Percentiles rank a stretch among this genome's conserved stretches.
Evolutionary conservation across 2,329 filamentous ascomycete genomes (phyloP).

Genomic region (Mycosphaerella arachidis): DNA sequence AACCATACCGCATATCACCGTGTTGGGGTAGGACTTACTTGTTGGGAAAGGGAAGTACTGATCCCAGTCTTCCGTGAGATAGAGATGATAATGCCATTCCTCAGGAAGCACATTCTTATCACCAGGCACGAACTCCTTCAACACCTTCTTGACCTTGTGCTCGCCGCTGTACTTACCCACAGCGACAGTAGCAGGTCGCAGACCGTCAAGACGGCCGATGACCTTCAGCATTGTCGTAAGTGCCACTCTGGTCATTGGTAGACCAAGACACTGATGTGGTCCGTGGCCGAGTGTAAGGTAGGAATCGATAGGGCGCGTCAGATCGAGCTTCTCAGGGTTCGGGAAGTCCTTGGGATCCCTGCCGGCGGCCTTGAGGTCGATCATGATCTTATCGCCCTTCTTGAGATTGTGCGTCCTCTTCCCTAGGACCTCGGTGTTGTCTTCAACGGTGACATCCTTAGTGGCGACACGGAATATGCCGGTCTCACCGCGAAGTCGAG

Average conservation of each 20-base stretch:
- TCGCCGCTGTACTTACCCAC: conserved; percentile 31
- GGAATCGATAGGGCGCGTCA: conserved; percentile 36
- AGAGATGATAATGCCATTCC: conserved; percentile 38
- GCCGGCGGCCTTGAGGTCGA: conserved; percentile 42
- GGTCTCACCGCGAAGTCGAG: conserved; percentile 40
- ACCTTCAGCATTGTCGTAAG: conserved; percentile 46
- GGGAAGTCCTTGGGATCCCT: conserved; percentile 40
- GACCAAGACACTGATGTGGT: conserved; percentile 41
- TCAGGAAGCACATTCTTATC: conserved; percentile 32
- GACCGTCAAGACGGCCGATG: conserved; percentile 37
- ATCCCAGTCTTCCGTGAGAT: conserved; percentile 47
- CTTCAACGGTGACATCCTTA: conserved; percentile 32
- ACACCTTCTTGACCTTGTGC: conserved; percentile 42
- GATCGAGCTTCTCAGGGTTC: conserved; percentile 38
- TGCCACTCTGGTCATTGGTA: conserved; percentile 40
- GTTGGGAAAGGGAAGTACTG: conserved; percentile 45
- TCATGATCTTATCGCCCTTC: conserved; percentile 38
- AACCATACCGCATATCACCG: not conserved
- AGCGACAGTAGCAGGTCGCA: conserved; percentile 37
- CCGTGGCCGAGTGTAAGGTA: conserved; percentile 45
- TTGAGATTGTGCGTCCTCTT: conserved; percentile 31
- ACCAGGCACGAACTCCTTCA: conserved; percentile 32
- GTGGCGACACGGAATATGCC: conserved; percentile 38
- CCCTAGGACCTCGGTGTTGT: conserved; percentile 25
- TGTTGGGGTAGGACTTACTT: conserved; percentile 33